These are phyloP conservation scores for Carex parvula DNA, from an alignment of 176 grass and related monocot genomes.

Conservation along the genomic window DNA sequence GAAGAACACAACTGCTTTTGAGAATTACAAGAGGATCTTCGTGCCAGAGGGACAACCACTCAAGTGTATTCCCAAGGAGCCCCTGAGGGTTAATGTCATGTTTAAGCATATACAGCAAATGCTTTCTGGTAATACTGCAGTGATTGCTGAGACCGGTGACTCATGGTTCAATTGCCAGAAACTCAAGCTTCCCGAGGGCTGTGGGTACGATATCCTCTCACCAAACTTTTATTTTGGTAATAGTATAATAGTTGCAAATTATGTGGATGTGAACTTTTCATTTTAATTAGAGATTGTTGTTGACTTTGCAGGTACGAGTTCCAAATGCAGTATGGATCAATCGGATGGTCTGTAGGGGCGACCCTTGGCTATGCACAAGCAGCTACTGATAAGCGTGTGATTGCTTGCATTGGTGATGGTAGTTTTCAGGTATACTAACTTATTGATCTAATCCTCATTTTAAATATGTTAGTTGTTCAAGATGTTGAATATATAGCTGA, in stretches of 20 bases:
- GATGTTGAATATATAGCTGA: not conserved
- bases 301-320: conserved; percentile 61
- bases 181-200: conserved; percentile 53
- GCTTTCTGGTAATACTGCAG: conserved; percentile 36
- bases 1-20: conserved; percentile 50
- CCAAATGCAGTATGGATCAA: conserved; percentile 89
- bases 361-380: conserved; percentile 69
- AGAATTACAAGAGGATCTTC: conserved; percentile 66
- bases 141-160: conserved; percentile 68
- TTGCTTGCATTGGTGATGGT: conserved; percentile 73
- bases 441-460: not conserved
- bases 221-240: not conserved
- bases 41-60: conserved; percentile 46
- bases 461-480: not conserved
- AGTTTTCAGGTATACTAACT: conserved; percentile 56
- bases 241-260: not conserved
- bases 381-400: conserved; percentile 38
- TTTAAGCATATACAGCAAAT: conserved; percentile 80
- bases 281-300: not conserved
- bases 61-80: conserved; percentile 30
- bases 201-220: conserved; percentile 29
- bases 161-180: conserved; percentile 97
- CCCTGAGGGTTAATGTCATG: conserved; percentile 61
- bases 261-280: not conserved
- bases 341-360: conserved; percentile 68